Conservation (phyloP, 164 flowering plant genomes). For the Buxus sempervirens region DNA sequence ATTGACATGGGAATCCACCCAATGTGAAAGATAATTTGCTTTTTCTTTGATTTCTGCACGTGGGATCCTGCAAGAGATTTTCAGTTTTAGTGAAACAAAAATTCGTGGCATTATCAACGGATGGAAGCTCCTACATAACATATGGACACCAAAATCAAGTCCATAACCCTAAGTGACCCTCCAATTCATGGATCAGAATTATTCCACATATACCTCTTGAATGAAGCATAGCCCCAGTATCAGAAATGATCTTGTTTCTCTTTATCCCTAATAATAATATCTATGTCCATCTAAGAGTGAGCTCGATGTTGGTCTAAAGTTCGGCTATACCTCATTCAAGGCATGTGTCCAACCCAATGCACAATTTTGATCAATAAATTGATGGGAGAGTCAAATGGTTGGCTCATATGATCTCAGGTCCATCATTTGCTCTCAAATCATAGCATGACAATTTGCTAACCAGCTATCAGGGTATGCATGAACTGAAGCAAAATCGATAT, state of each 20-base stretch:
- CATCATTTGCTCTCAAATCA: neutral
- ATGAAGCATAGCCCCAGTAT: neutral
- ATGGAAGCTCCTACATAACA: neutral
- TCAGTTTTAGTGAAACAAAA: neutral
- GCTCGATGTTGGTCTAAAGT: no score
- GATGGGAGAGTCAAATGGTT: neutral
- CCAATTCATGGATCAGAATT: neutral
- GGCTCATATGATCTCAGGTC: neutral
- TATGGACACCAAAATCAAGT: neutral
- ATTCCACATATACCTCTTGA: neutral
- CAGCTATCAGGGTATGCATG: conserved; percentile 71
- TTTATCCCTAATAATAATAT: neutral
- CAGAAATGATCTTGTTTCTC: neutral
- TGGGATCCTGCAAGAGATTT: conserved; percentile 43
- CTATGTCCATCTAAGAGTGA: no score
- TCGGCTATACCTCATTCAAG: neutral
- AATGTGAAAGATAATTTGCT: conserved; percentile 34
- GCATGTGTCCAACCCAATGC: neutral
- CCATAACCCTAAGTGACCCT: neutral
- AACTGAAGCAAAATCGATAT: conserved; percentile 67
- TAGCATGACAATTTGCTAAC: conserved; percentile 29
- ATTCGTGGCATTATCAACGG: neutral
- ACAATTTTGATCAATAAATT: conserved; percentile 1
- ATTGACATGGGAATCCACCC: conserved; percentile 52
- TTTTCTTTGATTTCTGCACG: conserved; percentile 36